Conservation (phyloP, 148 eudicot genomes). For the Fagopyrum tataricum region DNA sequence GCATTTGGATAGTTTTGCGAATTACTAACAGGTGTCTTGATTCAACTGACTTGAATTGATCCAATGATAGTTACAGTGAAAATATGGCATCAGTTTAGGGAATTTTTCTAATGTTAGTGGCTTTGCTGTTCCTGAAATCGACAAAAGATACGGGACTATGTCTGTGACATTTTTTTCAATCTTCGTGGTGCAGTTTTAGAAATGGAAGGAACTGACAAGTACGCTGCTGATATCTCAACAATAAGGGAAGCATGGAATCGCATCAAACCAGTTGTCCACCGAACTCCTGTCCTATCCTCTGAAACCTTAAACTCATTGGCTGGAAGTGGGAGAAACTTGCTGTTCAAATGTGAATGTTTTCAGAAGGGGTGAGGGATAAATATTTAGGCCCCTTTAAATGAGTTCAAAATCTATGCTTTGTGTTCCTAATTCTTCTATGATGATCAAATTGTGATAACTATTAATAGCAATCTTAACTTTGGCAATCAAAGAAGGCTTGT, state of each 20-base stretch:
- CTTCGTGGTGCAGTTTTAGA: background rate
- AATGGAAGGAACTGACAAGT: slow-evolving; percentile 22
- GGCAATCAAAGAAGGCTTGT: slow-evolving; percentile 1
- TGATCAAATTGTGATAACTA: background rate
- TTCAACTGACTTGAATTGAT: background rate
- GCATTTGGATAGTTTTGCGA: background rate
- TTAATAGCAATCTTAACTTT: background rate
- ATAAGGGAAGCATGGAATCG: slow-evolving; percentile 64
- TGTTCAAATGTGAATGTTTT: slow-evolving; percentile 93
- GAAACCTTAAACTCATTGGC: slow-evolving; percentile 60
- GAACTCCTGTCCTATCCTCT: slow-evolving; percentile 70
- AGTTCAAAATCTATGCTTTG: background rate
- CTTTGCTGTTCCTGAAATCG: background rate
- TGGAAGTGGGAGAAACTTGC: slow-evolving; percentile 50
- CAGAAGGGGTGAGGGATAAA: slow-evolving; percentile 77
- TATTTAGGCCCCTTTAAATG: background rate
- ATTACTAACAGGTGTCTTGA: background rate
- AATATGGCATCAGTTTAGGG: background rate
- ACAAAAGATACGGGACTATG: background rate
- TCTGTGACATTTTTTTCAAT: background rate
- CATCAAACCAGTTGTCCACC: slow-evolving; percentile 50
- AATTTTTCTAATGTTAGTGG: background rate
- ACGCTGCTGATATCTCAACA: slow-evolving; percentile 78
- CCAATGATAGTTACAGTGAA: background rate
- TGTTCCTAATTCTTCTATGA: background rate